These are phyloP conservation scores for Leccinum arenicola DNA, from an alignment of 768 basidiomycete genomes.

Conservation along the genomic window DNA sequence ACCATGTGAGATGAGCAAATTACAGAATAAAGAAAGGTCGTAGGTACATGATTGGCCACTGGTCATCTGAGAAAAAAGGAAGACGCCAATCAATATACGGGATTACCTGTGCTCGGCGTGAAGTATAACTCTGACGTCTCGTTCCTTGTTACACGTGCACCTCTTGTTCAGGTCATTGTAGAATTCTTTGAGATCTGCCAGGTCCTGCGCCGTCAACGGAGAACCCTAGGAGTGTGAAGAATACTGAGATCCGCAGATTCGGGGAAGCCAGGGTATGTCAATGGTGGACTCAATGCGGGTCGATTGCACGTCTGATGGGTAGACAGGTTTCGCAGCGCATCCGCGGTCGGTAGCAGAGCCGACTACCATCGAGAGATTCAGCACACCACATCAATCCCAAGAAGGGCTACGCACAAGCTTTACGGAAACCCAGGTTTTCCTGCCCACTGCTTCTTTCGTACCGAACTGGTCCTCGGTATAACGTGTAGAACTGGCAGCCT, in stretches of 20 bases:
- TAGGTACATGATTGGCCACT: slow-evolving; percentile 76
- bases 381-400: too few relatives aligned
- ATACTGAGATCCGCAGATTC: slow-evolving; percentile 56
- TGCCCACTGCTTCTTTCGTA: too few relatives aligned
- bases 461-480: slow-evolving; percentile 41
- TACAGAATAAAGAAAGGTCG: neutral
- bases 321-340: slow-evolving; percentile 61
- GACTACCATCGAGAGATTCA: slow-evolving; percentile 17
- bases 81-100: neutral
- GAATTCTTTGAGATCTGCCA: slow-evolving; percentile 57
- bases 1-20: neutral
- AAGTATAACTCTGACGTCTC: slow-evolving; percentile 68
- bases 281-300: slow-evolving; percentile 24
- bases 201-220: slow-evolving; percentile 51
- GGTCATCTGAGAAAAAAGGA: slow-evolving; percentile 1
- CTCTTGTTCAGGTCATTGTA: slow-evolving; percentile 61
- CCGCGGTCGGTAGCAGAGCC: slow-evolving; percentile 65
- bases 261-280: slow-evolving; percentile 72
- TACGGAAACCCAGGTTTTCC: too few relatives aligned
- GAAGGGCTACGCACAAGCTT: too few relatives aligned
- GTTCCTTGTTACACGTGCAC: slow-evolving; percentile 56
- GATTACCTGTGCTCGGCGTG: slow-evolving; percentile 80
- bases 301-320: slow-evolving; percentile 49
- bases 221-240: slow-evolving; percentile 31
- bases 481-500: slow-evolving; percentile 36